These are phyloP conservation scores for Aspergillus sp. DNA, from an alignment of 2,329 filamentous ascomycete genomes.

Conservation along the genomic window DNA sequence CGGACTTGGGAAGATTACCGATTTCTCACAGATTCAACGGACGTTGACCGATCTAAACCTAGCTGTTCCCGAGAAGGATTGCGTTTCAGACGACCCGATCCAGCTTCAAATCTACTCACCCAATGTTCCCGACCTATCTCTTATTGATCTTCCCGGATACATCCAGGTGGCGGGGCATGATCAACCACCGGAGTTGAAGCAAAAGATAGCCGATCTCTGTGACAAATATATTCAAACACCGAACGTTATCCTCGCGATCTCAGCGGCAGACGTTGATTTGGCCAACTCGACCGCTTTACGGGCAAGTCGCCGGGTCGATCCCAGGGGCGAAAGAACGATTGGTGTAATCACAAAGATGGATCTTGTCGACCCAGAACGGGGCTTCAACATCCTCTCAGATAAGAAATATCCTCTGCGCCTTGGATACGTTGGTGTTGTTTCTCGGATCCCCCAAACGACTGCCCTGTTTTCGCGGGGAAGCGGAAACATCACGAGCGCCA, in stretches of 20 bases:
- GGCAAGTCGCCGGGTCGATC: slow-evolving; percentile 88
- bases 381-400: slow-evolving; percentile 76
- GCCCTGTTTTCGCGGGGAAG: slow-evolving; percentile 82
- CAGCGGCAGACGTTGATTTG: slow-evolving; percentile 93
- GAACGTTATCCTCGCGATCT: slow-evolving; percentile 96
- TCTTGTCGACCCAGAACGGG: slow-evolving; percentile 80
- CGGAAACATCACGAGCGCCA: slow-evolving; percentile 74
- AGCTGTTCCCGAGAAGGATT: slow-evolving; percentile 85
- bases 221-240: slow-evolving; percentile 97
- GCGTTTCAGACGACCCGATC: slow-evolving; percentile 95
- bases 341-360: slow-evolving; percentile 99
- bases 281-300: slow-evolving; percentile 92
- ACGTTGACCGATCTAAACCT: slow-evolving; percentile 93
- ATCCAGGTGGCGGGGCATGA: slow-evolving; percentile 93
- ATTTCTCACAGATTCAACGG: slow-evolving; percentile 80
- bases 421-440: slow-evolving; percentile 94
- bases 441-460: slow-evolving; percentile 66
- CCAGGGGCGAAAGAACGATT: slow-evolving; percentile 91
- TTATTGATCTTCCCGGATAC: slow-evolving; percentile 96
- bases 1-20: slow-evolving; percentile 82
- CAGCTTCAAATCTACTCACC: slow-evolving; percentile 94
- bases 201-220: slow-evolving; percentile 92
- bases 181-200: slow-evolving; percentile 86
- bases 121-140: slow-evolving; percentile 88
- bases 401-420: slow-evolving; percentile 92